phyloP scores from a whole-genome alignment of 495 filamentous ascomycete genomes.

The Penicillium coprophilum region DNA sequence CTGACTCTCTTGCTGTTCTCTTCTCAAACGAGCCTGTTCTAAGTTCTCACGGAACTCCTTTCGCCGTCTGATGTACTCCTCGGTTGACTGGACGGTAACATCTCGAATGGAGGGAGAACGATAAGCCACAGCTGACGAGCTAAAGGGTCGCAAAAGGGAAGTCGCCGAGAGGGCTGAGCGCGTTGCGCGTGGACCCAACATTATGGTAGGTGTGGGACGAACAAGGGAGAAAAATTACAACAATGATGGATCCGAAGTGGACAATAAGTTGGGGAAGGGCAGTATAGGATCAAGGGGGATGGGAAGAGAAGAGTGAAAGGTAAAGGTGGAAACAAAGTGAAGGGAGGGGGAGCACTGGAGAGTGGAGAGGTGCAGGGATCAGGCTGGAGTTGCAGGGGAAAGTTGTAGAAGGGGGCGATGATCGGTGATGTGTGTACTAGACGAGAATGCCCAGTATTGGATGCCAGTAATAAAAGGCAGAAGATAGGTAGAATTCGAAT shows the following conservation, averaged over 20 bases:
- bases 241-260: constrained; percentile 22
- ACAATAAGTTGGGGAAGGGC: constrained; percentile 15
- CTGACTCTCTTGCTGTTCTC: constrained; percentile 84
- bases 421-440: constrained; percentile 8
- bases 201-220: constrained; percentile 26
- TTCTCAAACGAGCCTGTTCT: constrained; percentile 67
- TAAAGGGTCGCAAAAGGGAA: constrained; percentile 58
- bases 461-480: constrained; percentile 8
- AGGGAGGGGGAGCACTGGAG: constrained; percentile 2
- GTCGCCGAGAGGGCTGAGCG: constrained; percentile 49
- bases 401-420: constrained; percentile 24
- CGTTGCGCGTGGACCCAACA: constrained; percentile 51
- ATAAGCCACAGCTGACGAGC: constrained; percentile 53
- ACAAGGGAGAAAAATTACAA: constrained; percentile 1
- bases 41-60: constrained; percentile 83
- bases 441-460: background rate
- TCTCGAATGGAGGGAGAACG: constrained; percentile 80
- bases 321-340: constrained; percentile 19
- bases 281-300: constrained; percentile 17
- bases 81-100: constrained; percentile 67
- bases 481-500: background rate
- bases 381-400: constrained; percentile 1
- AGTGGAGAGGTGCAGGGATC: constrained; percentile 13
- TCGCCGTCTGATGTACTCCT: constrained; percentile 76
- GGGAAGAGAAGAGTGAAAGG: constrained; percentile 13